Evolutionary conservation across 805 yeast species (phyloP).

Genomic region (Yamadazyma sp.): DNA sequence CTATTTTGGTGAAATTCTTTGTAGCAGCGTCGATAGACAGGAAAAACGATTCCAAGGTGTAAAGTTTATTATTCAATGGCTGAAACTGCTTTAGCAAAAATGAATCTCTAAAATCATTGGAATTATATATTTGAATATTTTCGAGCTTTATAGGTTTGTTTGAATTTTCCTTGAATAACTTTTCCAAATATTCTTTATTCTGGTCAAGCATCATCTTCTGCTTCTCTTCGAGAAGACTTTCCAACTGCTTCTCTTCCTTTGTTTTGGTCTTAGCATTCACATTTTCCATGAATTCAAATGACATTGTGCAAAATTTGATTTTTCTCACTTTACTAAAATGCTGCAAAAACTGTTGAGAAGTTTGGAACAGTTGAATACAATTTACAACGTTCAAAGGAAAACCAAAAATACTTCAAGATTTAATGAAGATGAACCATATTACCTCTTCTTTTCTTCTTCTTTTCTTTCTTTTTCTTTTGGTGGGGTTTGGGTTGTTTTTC

Average conservation of each 20-base stretch:
- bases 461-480: no score
- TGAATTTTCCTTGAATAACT: slow-evolving; percentile 29
- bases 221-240: slow-evolving; percentile 23
- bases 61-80: slow-evolving; percentile 37
- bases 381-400: no score
- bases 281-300: slow-evolving; percentile 22
- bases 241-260: slow-evolving; percentile 25
- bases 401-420: no score
- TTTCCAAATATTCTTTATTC: slow-evolving; percentile 29
- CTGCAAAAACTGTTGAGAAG: no score
- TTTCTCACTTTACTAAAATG: no score
- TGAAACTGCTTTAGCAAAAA: slow-evolving; percentile 46
- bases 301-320: background rate
- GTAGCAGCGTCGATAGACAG: slow-evolving; percentile 41
- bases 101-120: slow-evolving; percentile 42
- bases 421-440: no score
- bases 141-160: slow-evolving; percentile 42
- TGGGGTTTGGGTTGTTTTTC: no score
- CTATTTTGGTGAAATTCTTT: slow-evolving; percentile 38
- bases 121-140: slow-evolving; percentile 47
- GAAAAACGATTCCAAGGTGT: slow-evolving; percentile 41
- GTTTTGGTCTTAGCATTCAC: slow-evolving; percentile 14
- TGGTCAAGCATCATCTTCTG: slow-evolving; percentile 31
- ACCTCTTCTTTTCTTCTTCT: no score
- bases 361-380: no score